phyloP scores from a whole-genome alignment of 2,329 filamentous ascomycete species.

The Coniochaeta prunicola region DNA sequence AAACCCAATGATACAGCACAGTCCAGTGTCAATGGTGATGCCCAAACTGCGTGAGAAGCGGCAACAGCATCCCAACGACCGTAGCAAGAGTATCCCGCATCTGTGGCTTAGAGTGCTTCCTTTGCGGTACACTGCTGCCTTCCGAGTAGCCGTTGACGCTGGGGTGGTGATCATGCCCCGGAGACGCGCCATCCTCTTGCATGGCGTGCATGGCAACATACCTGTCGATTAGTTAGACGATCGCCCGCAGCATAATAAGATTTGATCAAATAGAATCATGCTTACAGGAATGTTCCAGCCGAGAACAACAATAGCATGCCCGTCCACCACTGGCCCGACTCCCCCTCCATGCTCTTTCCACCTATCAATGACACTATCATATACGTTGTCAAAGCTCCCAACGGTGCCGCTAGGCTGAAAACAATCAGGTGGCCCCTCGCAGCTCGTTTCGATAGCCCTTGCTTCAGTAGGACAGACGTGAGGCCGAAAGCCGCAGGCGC shows the following conservation, averaged over 20 bases:
- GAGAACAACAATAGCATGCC: constrained; percentile 93
- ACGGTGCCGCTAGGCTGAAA: constrained; percentile 85
- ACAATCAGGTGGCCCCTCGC: constrained; percentile 79
- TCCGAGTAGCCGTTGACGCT: constrained; percentile 49
- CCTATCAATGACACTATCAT: constrained; percentile 68
- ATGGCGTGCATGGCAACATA: constrained; percentile 99
- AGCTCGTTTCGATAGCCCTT: constrained; percentile 80
- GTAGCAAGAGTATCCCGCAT: constrained; percentile 65
- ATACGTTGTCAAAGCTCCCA: constrained; percentile 80
- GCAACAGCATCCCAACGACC: constrained; percentile 69
- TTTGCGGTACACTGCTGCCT: constrained; percentile 31
- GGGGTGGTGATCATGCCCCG: constrained; percentile 43
- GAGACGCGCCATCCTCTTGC: constrained; percentile 61
- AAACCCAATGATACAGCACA: neutral
- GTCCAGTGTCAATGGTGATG: constrained; percentile 53
- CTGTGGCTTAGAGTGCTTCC: constrained; percentile 48
- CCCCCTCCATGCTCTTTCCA: constrained; percentile 49
- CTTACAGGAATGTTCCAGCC: constrained; percentile 89
- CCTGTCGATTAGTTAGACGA: constrained; percentile 32
- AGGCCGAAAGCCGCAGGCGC: constrained; percentile 92
- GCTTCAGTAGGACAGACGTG: constrained; percentile 82
- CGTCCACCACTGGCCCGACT: constrained; percentile 74
- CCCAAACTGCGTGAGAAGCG: constrained; percentile 69
- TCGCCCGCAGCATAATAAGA: constrained; percentile 13
- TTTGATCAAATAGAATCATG: constrained; percentile 14